These are phyloP conservation scores for Hemileia vastatrix DNA, from an alignment of 1,284 basidiomycete species.

Conservation along the genomic window DNA sequence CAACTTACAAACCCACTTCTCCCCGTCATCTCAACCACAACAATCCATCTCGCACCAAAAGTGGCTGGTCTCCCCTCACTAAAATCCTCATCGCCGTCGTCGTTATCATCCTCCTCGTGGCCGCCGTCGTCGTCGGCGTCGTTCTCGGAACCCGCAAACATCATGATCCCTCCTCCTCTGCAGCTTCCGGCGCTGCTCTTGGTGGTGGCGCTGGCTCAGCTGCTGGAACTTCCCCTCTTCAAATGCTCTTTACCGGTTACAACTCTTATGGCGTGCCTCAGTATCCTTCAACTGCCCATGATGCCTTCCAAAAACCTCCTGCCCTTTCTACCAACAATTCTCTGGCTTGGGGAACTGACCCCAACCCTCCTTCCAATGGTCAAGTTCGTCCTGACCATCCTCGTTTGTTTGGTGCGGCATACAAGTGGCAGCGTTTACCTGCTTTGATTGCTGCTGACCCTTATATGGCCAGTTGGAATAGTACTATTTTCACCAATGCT, in stretches of 20 bases:
- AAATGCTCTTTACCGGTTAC: conserved; percentile 19
- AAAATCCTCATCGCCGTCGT: neutral
- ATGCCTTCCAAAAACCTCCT: conserved; percentile 10
- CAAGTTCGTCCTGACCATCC: conserved; percentile 70
- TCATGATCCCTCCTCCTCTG: neutral
- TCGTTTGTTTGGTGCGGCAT: conserved; percentile 76
- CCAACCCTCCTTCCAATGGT: conserved; percentile 49
- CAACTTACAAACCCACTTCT: neutral
- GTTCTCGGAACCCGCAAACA: conserved; percentile 1
- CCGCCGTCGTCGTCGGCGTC: conserved; percentile 10
- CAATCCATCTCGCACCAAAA: conserved; percentile 1
- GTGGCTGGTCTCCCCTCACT: conserved; percentile 14
- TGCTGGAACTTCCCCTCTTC: conserved; percentile 10
- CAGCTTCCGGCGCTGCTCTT: neutral
- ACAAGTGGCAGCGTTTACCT: conserved; percentile 79
- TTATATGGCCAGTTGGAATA: conserved; percentile 67
- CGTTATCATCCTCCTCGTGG: conserved; percentile 10
- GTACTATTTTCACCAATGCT: conserved; percentile 80
- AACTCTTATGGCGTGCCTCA: conserved; percentile 19
- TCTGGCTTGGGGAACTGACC: conserved; percentile 12
- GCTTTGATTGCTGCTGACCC: conserved; percentile 70
- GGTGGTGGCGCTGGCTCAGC: conserved; percentile 3
- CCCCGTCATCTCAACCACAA: neutral
- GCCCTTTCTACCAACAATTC: conserved; percentile 3
- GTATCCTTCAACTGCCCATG: conserved; percentile 10